Conservation (phyloP, 352 stramenopile species). For the Phytophthora pluvialis region DNA sequence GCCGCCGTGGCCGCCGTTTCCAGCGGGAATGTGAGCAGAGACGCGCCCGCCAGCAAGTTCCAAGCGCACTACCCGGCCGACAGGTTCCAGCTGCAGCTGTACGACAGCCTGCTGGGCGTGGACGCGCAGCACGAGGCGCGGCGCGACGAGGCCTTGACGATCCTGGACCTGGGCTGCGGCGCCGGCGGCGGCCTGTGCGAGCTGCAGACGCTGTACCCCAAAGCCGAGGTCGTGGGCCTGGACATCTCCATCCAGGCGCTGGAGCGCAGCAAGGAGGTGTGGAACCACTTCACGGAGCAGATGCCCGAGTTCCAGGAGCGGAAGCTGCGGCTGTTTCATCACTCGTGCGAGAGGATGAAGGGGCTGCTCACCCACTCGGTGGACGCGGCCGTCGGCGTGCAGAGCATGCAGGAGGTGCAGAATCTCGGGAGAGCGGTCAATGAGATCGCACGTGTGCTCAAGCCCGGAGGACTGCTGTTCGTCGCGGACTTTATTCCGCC, state of each 20-base stretch:
- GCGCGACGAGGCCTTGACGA: constrained; percentile 39
- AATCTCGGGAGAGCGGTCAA: constrained; percentile 48
- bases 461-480: constrained; percentile 62
- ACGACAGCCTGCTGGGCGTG: constrained; percentile 57
- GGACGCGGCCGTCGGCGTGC: constrained; percentile 59
- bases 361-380: constrained; percentile 57
- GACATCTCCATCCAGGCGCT: constrained; percentile 74
- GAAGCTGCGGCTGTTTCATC: constrained; percentile 63
- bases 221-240: constrained; percentile 55
- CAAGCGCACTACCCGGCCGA: constrained; percentile 45
- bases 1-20: constrained; percentile 22
- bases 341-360: constrained; percentile 72
- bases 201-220: constrained; percentile 62
- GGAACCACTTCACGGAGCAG: constrained; percentile 55
- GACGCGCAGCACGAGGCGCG: constrained; percentile 34
- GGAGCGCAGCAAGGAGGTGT: constrained; percentile 68
- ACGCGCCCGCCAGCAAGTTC: constrained; percentile 32
- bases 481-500: constrained; percentile 75
- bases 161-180: constrained; percentile 72
- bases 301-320: constrained; percentile 40
- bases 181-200: constrained; percentile 69
- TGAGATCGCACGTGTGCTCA: constrained; percentile 68
- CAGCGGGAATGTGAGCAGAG: constrained; percentile 12
- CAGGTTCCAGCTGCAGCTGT: constrained; percentile 62
- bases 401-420: constrained; percentile 74